Base-by-base conservation (phyloP, 2,329 filamentous ascomycete species). In the Cadophora luteo-olivacea region DNA sequence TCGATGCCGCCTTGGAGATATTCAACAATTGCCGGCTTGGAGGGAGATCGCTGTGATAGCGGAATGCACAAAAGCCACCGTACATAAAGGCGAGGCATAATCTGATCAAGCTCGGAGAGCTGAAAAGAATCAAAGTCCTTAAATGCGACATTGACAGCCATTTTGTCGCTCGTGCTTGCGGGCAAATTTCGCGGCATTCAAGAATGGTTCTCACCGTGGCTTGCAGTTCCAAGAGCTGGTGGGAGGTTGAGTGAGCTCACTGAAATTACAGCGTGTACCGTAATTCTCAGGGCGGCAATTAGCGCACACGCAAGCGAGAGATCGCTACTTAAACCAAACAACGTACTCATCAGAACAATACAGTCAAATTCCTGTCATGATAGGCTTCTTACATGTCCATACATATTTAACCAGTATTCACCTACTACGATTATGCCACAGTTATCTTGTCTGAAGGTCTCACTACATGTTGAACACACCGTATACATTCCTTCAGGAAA, bases 81-180 rank as follows among this genome's bases (percentile, higher is more conserved):
- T 6, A 61, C 36, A 16, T 61, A 61, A 5, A 61, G 22, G 16
- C 57, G 57, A 25, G 57, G 57, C 57, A 61, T 61, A 9, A 61
- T 45, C 38, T 61, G 57, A 29, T 61, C 57, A n/a, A 61, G 57
- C 22, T 61, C 36, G 3, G 57, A 61, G 11, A 61, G 57, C 57
- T 61, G 36, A 12, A 61, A 25, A 11, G 3, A 5, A 61, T 9
- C 7, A 16, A 48, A 48, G 9, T 29, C 9, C n/a, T 48, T 36
- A n/a, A 61, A 48, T 25, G 24, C 12, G 14, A 25, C 14, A 7
- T 61, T 45, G 36, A 4, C 29, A 6, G 12, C 41, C 12, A 45
- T 29, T 52, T 52, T 14, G 2, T 25, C 22, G 22, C 22, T 29
- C 8, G 22, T 38, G 36, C 12, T 38, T 9, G 36, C 8, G 12